Percentiles rank a stretch among this genome's conserved stretches.
phyloP scores from a whole-genome alignment of 2,329 filamentous ascomycete genomes.

The Colletotrichum cordylinicola region DNA sequence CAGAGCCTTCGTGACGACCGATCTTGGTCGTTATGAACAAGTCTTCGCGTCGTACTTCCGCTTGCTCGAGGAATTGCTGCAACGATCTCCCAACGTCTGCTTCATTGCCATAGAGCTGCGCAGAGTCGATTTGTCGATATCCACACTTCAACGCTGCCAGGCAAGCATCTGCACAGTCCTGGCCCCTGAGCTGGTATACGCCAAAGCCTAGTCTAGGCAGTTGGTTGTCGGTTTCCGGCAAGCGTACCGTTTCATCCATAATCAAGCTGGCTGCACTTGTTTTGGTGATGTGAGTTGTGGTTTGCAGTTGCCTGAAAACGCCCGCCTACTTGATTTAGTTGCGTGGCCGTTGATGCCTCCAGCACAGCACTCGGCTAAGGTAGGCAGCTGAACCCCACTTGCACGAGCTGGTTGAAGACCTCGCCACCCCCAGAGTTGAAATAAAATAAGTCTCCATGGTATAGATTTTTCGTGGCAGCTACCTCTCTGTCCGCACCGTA shows the following conservation, averaged over 20 bases:
- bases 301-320: not conserved
- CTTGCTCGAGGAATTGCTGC: conserved; percentile 39
- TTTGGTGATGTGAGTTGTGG: not conserved
- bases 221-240: conserved; percentile 23
- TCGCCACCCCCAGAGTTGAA: not conserved
- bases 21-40: conserved; percentile 78
- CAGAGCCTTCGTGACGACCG: conserved; percentile 54
- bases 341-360: not conserved
- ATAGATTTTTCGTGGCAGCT: not conserved
- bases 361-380: not conserved
- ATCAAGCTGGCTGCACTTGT: not conserved
- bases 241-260: not conserved
- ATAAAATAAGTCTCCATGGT: not conserved
- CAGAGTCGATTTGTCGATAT: conserved; percentile 71
- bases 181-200: conserved; percentile 65
- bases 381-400: not conserved
- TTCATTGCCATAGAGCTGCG: conserved; percentile 71
- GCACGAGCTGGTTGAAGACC: not conserved
- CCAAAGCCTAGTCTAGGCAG: conserved; percentile 76
- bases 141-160: conserved; percentile 61
- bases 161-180: conserved; percentile 63
- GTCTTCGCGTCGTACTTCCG: conserved; percentile 45
- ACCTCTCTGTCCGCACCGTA: not conserved
- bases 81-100: conserved; percentile 69
- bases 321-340: not conserved